Evolutionary conservation across 148 eudicot genomes (phyloP), one percentile per base, ranked within the genome.

Genomic region (Polygonum maritimum): DNA sequence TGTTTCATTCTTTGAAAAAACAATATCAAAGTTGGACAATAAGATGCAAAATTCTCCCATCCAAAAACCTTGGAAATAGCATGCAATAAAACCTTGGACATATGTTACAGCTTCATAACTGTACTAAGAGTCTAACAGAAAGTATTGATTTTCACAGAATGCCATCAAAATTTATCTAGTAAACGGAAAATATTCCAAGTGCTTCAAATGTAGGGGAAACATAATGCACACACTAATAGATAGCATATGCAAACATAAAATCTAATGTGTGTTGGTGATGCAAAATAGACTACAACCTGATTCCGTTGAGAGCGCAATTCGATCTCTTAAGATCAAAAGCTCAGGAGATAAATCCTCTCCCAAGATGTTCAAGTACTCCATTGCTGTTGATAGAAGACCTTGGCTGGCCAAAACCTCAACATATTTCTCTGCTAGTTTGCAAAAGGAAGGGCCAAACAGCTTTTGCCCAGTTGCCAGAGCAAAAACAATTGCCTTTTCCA

Each of bases 321-420:
- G 88, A 79, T 94, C 98, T 77, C 87, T 88, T 77, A 94, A 86
- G 79, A 94, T 85, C 71, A 73, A 45, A 77, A 94, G 91, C 84
- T 94, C 98, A 65, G 92, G 89, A 78, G 98, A 88, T 81, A 91
- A 79, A 75, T 91, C 97, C 69, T 90, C 91, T 35, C 98, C 98
- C 83, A 94, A 78, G 26, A 91, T 85, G 65, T 90, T 90, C 78
- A 94, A 78, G 80, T 86, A 94, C 74, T 90, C 97, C 93, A 94
- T 86, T 39, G 97, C 98, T 33, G 97, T 88, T 55, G 89, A 78
- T 81, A 94, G 83, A 81, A 87, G 94, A 75, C 98, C 98, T 80
- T 94, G 98, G 84, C 98, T 94, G 74, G 98, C 97, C 83, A 94
- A 86, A 76, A 94, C 91, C 81, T 94, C 98, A 78, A 89, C 95